phyloP scores from a whole-genome alignment of 192 early-diverging fungal genomes.

The Coemansia aciculifera region DNA sequence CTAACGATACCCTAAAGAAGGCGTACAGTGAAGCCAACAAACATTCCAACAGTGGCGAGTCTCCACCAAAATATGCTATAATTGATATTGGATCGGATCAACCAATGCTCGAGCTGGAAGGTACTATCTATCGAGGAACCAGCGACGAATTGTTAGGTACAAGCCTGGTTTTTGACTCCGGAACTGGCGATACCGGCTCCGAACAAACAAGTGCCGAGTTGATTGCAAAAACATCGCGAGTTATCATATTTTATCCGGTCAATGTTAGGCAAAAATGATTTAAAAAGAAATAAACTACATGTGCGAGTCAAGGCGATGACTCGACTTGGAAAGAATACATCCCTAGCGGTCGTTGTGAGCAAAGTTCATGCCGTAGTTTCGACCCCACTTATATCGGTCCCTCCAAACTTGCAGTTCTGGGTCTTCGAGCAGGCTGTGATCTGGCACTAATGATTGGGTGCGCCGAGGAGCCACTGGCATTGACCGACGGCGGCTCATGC shows the following conservation, averaged over 20 bases:
- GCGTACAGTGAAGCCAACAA: constrained; percentile 1
- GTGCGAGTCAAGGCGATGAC: too few species aligned
- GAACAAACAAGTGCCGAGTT: constrained; percentile 19
- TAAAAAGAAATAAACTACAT: too few species aligned
- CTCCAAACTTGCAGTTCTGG: constrained; percentile 51
- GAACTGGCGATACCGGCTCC: constrained; percentile 1
- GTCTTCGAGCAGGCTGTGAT: constrained; percentile 42
- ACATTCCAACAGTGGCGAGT: background rate
- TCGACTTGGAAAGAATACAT: background rate
- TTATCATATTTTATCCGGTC: constrained; percentile 31
- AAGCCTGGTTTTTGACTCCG: constrained; percentile 35
- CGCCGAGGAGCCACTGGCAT: background rate
- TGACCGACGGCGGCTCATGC: constrained; percentile 25
- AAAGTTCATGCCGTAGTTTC: constrained; percentile 53
- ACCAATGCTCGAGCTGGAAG: constrained; percentile 47
- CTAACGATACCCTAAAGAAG: constrained; percentile 8
- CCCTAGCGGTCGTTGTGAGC: constrained; percentile 37
- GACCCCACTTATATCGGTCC: constrained; percentile 52
- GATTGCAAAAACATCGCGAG: constrained; percentile 28
- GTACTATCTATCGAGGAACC: constrained; percentile 28
- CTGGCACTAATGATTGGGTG: constrained; percentile 19
- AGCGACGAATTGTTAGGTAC: constrained; percentile 46
- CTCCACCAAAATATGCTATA: constrained; percentile 29
- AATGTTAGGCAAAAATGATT: constrained; percentile 14
- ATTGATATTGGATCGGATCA: constrained; percentile 40